Base-by-base conservation (phyloP, 2,329 filamentous ascomycete species). In the Curvularia sp. region DNA sequence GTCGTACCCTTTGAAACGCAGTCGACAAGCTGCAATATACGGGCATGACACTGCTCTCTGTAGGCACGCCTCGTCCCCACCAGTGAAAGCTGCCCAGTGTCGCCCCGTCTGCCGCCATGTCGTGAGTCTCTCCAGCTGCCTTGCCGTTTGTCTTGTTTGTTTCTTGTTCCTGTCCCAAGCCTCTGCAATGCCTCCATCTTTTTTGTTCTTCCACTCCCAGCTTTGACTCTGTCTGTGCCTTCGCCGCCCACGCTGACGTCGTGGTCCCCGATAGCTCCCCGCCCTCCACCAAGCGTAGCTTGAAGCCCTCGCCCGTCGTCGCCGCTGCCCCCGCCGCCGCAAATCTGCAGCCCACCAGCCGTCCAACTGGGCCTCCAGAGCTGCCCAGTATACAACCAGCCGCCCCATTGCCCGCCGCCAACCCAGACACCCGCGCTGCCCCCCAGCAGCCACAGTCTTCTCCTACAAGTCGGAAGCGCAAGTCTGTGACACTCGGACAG, bases 201-300 rank as follows among this genome's bases (percentile, higher is more conserved):
- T 31, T 9, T 4, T 31, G 5, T 31, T 9, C 5, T 31, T 31
- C 28, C 8, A 2, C 5, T 53, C 41, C 22, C 30, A 53, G 44
- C 47, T 33, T 47, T 41, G 53, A 33, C 39, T 49, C 26, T 43
- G 43, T 57, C 49, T 31, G 5, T 31, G 5, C 8, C 8, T 31
- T 53, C 30, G 55, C 61, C 52, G 49, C 59, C 41, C 58, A 53
- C 61, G 72, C 75, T 77, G 70, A 77, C 73, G 56, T 71, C 54
- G 65, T 66, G 51, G 53, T 57, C 59, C 57, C 41, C 53, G 62
- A 72, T 66, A 81, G 79, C 72, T 73, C 75, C 53, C 77, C 78
- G 30, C 75, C 74, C 54, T 74, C 77, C 63, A 72, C 77, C 68
- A 79, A 80, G 69, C 79, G 79, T 70, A 80, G 71, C 61, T 69